phyloP scores from a whole-genome alignment of 2,329 filamentous ascomycete genomes.

The Xylariomycetidae sp. region DNA sequence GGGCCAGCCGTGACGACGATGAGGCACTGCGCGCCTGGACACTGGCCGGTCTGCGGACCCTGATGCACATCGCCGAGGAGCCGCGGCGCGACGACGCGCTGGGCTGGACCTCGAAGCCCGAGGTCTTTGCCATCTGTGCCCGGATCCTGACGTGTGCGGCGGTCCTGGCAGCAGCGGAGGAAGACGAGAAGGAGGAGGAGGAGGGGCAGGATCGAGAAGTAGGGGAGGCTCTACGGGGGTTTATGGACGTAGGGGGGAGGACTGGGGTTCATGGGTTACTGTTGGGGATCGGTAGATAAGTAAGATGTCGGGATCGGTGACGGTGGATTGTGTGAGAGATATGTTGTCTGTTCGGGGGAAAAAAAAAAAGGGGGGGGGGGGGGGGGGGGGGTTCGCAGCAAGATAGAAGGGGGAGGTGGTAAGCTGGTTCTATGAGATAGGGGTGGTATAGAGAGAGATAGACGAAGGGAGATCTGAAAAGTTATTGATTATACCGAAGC shows the following conservation, averaged over 20 bases:
- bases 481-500: too few relatives aligned
- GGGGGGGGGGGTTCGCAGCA: too few relatives aligned
- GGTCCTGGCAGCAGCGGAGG: slow-evolving; percentile 22
- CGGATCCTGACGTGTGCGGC: slow-evolving; percentile 38
- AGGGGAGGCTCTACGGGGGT: slow-evolving; percentile 1
- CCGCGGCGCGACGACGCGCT: slow-evolving; percentile 40
- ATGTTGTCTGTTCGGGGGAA: too few relatives aligned
- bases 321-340: too few relatives aligned
- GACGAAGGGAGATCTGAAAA: too few relatives aligned
- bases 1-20: slow-evolving; percentile 12
- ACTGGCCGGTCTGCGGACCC: slow-evolving; percentile 38
- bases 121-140: slow-evolving; percentile 59
- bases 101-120: slow-evolving; percentile 66
- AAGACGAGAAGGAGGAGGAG: neutral
- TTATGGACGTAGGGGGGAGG: slow-evolving; percentile 9
- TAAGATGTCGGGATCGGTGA: too few relatives aligned
- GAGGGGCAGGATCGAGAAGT: neutral
- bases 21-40: slow-evolving; percentile 43
- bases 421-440: too few relatives aligned
- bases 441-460: too few relatives aligned
- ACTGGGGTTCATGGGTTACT: too few relatives aligned
- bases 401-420: too few relatives aligned
- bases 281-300: too few relatives aligned
- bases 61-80: slow-evolving; percentile 28
- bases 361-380: too few relatives aligned